phyloP scores from a whole-genome alignment of 2,329 filamentous ascomycete species.

The Pseudogymnoascus sp. region DNA sequence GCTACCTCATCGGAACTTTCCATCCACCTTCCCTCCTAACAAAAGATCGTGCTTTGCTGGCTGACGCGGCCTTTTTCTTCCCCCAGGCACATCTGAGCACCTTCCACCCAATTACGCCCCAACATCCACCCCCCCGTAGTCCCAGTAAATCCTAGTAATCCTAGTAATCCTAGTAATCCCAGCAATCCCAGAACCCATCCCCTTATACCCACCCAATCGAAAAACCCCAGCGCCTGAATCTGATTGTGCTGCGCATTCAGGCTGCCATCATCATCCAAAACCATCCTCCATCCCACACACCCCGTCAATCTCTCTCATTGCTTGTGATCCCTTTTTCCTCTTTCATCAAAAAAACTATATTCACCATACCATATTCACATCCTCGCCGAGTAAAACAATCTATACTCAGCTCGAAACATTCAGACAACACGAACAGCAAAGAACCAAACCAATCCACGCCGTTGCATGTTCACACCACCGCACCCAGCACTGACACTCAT shows the following conservation, averaged over 20 bases:
- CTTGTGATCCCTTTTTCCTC: neutral
- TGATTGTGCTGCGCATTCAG: conserved; percentile 1
- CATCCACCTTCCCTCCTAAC: too few relatives aligned
- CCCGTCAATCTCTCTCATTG: neutral
- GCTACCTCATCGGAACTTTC: neutral
- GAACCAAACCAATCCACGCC: neutral
- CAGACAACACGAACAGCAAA: neutral
- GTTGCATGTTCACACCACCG: neutral
- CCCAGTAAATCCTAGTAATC: too few relatives aligned
- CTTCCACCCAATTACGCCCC: neutral
- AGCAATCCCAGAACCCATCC: neutral
- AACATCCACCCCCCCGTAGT: neutral
- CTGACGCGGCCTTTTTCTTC: neutral
- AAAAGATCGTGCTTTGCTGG: neutral
- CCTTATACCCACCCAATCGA: neutral
- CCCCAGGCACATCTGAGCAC: neutral
- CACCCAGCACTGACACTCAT: neutral
- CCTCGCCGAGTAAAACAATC: neutral
- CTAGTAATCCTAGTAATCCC: neutral
- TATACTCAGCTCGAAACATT: neutral
- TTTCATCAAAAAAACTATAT: neutral
- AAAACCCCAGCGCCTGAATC: neutral
- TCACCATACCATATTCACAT: neutral
- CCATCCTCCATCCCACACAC: conserved; percentile 1
- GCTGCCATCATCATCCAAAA: conserved; percentile 4